Conservation (phyloP, 2,329 filamentous ascomycete species). For the Alternaria dauci region DNA sequence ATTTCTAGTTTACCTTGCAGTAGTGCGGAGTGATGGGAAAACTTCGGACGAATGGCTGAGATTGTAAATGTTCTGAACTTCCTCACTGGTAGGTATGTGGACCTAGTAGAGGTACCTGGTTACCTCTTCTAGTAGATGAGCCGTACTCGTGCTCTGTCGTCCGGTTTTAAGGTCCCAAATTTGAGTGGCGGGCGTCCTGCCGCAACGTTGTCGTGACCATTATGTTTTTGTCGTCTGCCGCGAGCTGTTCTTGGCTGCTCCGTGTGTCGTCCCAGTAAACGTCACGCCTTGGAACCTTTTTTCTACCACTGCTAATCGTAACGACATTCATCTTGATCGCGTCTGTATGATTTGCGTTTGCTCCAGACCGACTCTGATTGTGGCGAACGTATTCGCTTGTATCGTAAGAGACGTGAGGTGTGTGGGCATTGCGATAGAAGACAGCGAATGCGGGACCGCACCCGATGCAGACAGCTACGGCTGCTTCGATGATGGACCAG, state of each 20-base stretch:
- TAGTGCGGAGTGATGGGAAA: too few species aligned
- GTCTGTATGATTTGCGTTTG: not conserved
- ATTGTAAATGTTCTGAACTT: too few species aligned
- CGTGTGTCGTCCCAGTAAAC: conserved; percentile 16
- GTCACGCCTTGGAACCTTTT: not conserved
- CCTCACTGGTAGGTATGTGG: too few species aligned
- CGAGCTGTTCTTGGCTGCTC: conserved; percentile 28
- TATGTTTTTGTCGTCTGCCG: conserved; percentile 5
- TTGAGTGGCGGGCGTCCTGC: not conserved
- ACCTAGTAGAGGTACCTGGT: too few species aligned
- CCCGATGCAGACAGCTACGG: conserved; percentile 41
- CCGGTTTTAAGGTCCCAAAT: not conserved
- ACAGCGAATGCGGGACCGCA: conserved; percentile 34
- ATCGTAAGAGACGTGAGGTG: conserved; percentile 18
- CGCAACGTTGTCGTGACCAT: not conserved
- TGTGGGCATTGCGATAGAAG: conserved; percentile 23
- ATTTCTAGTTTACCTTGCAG: too few species aligned
- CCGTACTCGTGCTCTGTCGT: too few species aligned
- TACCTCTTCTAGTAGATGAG: too few species aligned
- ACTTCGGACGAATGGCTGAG: too few species aligned
- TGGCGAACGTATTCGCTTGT: conserved; percentile 23
- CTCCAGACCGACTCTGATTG: conserved; percentile 8
- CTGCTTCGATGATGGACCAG: conserved; percentile 47
- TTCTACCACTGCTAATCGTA: not conserved
- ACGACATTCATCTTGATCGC: not conserved